A percentile compares a stretch with the other conserved stretches of the same genome.
Conservation (phyloP, 1,284 basidiomycete species). For the Mycosarcoma mackinlayi region DNA sequence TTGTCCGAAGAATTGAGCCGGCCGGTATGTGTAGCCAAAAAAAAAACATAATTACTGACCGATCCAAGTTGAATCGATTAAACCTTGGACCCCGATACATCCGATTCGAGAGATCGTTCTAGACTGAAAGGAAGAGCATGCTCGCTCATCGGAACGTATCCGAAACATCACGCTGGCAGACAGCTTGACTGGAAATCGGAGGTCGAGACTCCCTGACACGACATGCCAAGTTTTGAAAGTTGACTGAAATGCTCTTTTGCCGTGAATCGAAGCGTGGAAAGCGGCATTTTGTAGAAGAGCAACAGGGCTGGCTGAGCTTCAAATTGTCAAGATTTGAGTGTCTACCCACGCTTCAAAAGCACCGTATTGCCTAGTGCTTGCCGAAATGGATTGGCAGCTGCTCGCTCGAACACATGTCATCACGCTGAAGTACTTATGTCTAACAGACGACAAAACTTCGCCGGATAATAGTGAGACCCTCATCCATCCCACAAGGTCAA, state of each 20-base stretch:
- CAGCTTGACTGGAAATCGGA: too few species aligned
- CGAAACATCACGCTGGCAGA: too few species aligned
- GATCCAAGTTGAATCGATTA: background rate
- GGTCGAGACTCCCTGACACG: background rate
- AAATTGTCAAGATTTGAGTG: slow-evolving; percentile 1
- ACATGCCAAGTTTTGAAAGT: background rate
- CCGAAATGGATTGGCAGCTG: too few species aligned
- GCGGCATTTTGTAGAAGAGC: too few species aligned
- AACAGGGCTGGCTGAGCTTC: background rate
- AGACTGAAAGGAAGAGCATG: too few species aligned
- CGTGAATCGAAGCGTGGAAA: background rate
- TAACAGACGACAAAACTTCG: too few species aligned
- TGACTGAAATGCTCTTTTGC: slow-evolving; percentile 3
- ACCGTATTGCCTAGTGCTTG: too few species aligned
- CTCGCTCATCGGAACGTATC: too few species aligned
- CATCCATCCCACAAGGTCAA: background rate
- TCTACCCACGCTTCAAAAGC: background rate
- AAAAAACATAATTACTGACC: too few species aligned
- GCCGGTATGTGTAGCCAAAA: slow-evolving; percentile 9
- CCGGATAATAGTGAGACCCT: too few species aligned
- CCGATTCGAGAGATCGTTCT: slow-evolving; percentile 18
- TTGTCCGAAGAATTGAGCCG: slow-evolving; percentile 16
- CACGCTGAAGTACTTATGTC: too few species aligned
- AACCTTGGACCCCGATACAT: background rate
- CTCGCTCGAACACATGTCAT: too few species aligned